These are phyloP conservation scores for Clitopilus passeckerianus DNA, from an alignment of 768 basidiomycete genomes.

Conservation along the genomic window DNA sequence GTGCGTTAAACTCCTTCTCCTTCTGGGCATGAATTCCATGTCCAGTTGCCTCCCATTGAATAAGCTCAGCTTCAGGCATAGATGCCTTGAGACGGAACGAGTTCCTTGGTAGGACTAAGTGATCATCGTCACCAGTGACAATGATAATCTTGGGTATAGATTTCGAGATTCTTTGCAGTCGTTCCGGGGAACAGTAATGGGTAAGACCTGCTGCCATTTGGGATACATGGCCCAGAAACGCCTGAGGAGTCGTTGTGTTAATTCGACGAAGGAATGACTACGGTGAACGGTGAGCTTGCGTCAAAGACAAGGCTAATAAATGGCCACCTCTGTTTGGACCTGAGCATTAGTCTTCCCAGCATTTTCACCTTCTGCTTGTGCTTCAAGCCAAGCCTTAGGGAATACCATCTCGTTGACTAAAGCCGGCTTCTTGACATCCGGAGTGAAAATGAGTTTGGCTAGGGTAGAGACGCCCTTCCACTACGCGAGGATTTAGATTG, in stretches of 20 bases:
- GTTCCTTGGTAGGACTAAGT: conserved; percentile 47
- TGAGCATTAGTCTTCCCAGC: conserved; percentile 61
- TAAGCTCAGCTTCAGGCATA: conserved; percentile 59
- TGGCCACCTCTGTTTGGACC: conserved; percentile 46
- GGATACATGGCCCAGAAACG: conserved; percentile 55
- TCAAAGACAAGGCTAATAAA: conserved; percentile 3
- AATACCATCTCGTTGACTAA: conserved; percentile 55
- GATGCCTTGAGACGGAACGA: conserved; percentile 44
- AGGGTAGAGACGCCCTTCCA: conserved; percentile 32
- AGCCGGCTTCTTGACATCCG: conserved; percentile 43
- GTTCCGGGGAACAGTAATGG: conserved; percentile 49
- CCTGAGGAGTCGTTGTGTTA: conserved; percentile 51
- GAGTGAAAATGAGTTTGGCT: conserved; percentile 32
- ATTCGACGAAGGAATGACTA: conserved; percentile 46
- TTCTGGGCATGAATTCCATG: conserved; percentile 57
- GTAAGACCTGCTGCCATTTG: conserved; percentile 70
- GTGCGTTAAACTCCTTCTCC: conserved; percentile 41
- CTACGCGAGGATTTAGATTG: conserved; percentile 19
- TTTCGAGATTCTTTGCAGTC: conserved; percentile 42
- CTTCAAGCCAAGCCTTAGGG: conserved; percentile 55
- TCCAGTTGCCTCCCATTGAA: conserved; percentile 58
- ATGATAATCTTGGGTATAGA: conserved; percentile 62
- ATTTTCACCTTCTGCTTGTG: conserved; percentile 45
- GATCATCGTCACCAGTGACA: conserved; percentile 66
- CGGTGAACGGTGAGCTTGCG: neutral